Conservation (phyloP, 306 rosid genomes). For the Lathyrus oleraceus region DNA sequence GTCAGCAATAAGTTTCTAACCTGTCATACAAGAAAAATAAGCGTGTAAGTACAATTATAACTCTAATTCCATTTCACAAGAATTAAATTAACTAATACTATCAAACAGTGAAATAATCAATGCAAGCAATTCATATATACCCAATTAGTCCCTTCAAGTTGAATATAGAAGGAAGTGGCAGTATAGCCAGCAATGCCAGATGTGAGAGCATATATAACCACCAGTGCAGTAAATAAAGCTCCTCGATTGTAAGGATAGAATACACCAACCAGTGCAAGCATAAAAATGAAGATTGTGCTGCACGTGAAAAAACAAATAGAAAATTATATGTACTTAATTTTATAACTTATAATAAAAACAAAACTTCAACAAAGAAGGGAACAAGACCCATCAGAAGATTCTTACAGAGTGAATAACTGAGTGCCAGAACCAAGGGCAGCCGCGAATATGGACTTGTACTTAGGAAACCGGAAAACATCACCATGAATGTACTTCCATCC, state of each 20-base stretch:
- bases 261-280: slow-evolving; percentile 91
- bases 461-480: slow-evolving; percentile 93
- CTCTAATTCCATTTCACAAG: slow-evolving; percentile 8
- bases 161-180: slow-evolving; percentile 88
- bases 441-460: slow-evolving; percentile 79
- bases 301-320: slow-evolving; percentile 36
- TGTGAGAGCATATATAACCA: slow-evolving; percentile 92
- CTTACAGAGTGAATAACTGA: slow-evolving; percentile 92
- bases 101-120: slow-evolving; percentile 20
- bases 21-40: slow-evolving; percentile 52
- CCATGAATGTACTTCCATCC: slow-evolving; percentile 99
- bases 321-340: slow-evolving; percentile 22
- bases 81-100: slow-evolving; percentile 18
- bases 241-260: slow-evolving; percentile 97
- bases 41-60: slow-evolving; percentile 12
- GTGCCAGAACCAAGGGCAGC: slow-evolving; percentile 97
- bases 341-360: background rate
- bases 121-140: slow-evolving; percentile 43
- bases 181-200: slow-evolving; percentile 97
- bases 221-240: slow-evolving; percentile 91
- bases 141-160: slow-evolving; percentile 94
- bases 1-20: slow-evolving; percentile 90
- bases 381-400: slow-evolving; percentile 24
- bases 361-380: background rate
- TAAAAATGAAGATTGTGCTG: slow-evolving; percentile 91